Evolutionary conservation across 257 asterid genomes (phyloP), one percentile per base, ranked within the genome.

Genomic region (Solanum stenotomum): DNA sequence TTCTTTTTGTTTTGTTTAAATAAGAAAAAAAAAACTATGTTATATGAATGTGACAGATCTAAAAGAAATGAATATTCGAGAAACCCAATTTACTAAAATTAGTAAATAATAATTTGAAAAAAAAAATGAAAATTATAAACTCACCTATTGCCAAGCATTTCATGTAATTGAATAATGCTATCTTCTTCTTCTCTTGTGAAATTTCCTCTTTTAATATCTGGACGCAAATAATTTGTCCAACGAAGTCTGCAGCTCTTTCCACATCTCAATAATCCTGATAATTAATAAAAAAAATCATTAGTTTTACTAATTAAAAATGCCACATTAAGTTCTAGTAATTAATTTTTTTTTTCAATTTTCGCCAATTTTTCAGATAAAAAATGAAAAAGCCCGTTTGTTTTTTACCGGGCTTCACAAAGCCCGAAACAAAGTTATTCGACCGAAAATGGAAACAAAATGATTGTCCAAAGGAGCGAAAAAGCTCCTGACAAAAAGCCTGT

Each of bases 191-290:
- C 93, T 86, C 68, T 56, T 59, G 89, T 88, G 92, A 93, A 93
- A 63, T 91, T 91, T 46, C 96, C 96, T 37, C 94, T 90, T 89
- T 92, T 93, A 15, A 93, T 91, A 68, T 93, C 95, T 5, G 95
- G 95, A 65, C 95, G 70, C 86, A 93, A 65, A 87, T 93, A 93
- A n/a, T 93, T 93, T 31, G 89, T 87, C 96, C 96, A 93, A 23
- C 96, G 87, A 3, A 93, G 91, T 37, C 96, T 90, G 91, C 96
- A 93, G 72, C 96, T 93, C 91, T 93, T 93, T n/a, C 96, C 96
- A 75, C 96, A 93, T 83, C 96, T 89, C 82, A 93, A 18, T 49
- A 96, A 89, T 18, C 98, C 98, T 94, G 68, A 44, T 12, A 46
- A 63, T 27, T 5, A 78, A 29, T 0, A 10, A 2, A 68, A 40